phyloP scores from a whole-genome alignment of 75 land plant genomes.

The Azolla pinnata region DNA sequence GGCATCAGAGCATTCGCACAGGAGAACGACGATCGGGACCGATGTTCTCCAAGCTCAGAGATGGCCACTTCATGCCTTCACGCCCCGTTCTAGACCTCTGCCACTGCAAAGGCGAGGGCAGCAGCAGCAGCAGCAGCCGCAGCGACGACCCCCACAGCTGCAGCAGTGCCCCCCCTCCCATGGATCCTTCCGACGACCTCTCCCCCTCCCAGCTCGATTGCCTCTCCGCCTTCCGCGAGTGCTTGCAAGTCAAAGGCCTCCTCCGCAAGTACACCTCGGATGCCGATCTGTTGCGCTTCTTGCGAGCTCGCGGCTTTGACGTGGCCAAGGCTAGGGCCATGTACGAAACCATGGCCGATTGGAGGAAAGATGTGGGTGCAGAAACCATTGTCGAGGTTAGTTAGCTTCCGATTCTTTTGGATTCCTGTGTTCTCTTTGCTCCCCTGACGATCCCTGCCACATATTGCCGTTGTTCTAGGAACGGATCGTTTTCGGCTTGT shows the following conservation, averaged over 20 bases:
- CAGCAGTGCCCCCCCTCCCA: background rate
- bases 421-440: background rate
- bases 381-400: constrained; percentile 31
- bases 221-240: constrained; percentile 1
- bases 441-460: too few species aligned
- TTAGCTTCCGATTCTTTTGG: background rate
- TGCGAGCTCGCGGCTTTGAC: constrained; percentile 38
- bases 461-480: too few species aligned
- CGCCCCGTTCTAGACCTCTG: constrained; percentile 21
- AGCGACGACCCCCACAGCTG: background rate
- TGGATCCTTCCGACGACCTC: background rate
- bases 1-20: background rate
- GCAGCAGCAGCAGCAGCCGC: background rate
- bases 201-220: background rate
- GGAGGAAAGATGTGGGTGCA: constrained; percentile 33
- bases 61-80: constrained; percentile 17
- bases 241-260: constrained; percentile 9
- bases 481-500: too few species aligned
- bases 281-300: constrained; percentile 22
- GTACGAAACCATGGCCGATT: constrained; percentile 41
- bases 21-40: too few species aligned
- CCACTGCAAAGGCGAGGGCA: constrained; percentile 13
- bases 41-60: constrained; percentile 21
- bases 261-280: constrained; percentile 18
- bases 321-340: constrained; percentile 35